Percentiles rank a stretch among this genome's conserved stretches.
These are phyloP conservation scores for Leishmania major DNA, from an alignment of 208 protist genomes.

Conservation along the genomic window DNA sequence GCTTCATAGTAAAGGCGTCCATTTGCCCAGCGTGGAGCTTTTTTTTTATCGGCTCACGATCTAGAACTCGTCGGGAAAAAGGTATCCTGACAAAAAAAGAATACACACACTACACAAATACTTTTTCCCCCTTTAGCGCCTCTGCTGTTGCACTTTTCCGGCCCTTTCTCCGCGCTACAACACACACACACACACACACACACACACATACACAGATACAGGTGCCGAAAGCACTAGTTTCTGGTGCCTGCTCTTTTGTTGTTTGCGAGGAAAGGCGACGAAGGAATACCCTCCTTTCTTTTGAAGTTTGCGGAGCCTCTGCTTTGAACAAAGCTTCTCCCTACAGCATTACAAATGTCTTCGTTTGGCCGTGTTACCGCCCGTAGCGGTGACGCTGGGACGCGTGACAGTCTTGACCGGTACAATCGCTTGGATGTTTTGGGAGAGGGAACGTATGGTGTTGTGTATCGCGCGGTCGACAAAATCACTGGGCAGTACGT, in stretches of 20 bases:
- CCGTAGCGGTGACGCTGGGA: constrained; percentile 34
- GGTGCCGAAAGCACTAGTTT: background rate
- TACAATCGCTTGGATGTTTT: constrained; percentile 90
- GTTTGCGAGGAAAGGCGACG: background rate
- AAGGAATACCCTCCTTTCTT: background rate
- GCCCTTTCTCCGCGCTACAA: background rate
- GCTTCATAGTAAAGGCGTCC: background rate
- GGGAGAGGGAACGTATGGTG: constrained; percentile 94
- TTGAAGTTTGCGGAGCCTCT: background rate
- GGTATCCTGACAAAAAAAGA: background rate
- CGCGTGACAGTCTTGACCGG: constrained; percentile 77
- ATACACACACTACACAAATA: background rate
- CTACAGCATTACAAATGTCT: constrained; percentile 41
- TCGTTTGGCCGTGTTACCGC: constrained; percentile 48
- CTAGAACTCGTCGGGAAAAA: background rate
- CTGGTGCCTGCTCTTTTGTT: background rate
- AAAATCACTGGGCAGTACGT: constrained; percentile 86
- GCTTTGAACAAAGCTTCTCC: background rate
- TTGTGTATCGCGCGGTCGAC: constrained; percentile 92
- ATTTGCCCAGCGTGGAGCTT: background rate
- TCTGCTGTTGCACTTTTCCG: background rate
- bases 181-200: too few relatives aligned
- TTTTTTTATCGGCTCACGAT: background rate
- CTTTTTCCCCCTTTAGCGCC: background rate
- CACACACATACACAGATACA: background rate